Percentiles rank a stretch among this genome's conserved stretches.
Conservation (phyloP, 768 basidiomycete species). For the Hebeloma cylindrosporum region DNA sequence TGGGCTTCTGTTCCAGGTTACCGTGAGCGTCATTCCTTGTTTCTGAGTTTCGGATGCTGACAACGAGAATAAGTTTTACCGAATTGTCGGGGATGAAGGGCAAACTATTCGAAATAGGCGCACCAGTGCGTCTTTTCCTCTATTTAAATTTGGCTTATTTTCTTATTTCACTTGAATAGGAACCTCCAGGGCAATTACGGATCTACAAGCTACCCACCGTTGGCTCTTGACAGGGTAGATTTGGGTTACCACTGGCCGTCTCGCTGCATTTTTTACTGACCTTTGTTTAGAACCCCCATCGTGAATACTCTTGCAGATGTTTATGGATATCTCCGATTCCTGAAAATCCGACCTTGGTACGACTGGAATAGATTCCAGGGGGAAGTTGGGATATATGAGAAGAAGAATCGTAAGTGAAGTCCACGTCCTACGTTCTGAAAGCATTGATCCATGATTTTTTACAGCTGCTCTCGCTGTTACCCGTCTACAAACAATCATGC, state of each 20-base stretch:
- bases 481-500: conserved; percentile 59
- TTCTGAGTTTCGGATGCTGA: background rate
- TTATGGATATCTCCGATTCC: conserved; percentile 46
- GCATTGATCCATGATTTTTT: conserved; percentile 5
- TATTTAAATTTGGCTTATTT: background rate
- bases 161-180: conserved; percentile 30
- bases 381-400: conserved; percentile 42
- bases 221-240: conserved; percentile 69
- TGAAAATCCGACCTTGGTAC: conserved; percentile 47
- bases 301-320: conserved; percentile 61
- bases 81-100: conserved; percentile 57
- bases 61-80: conserved; percentile 40
- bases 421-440: conserved; percentile 3
- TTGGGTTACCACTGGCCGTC: background rate
- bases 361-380: conserved; percentile 42
- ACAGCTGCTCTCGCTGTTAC: conserved; percentile 55
- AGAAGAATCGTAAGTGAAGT: conserved; percentile 47
- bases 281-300: conserved; percentile 52
- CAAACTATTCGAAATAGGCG: conserved; percentile 52
- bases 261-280: background rate
- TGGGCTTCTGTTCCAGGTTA: conserved; percentile 51
- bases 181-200: conserved; percentile 52
- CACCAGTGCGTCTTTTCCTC: conserved; percentile 37
- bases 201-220: conserved; percentile 50
- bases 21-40: conserved; percentile 29